phyloP scores from a whole-genome alignment of 345 rosid genomes.

The Angophora floribunda region DNA sequence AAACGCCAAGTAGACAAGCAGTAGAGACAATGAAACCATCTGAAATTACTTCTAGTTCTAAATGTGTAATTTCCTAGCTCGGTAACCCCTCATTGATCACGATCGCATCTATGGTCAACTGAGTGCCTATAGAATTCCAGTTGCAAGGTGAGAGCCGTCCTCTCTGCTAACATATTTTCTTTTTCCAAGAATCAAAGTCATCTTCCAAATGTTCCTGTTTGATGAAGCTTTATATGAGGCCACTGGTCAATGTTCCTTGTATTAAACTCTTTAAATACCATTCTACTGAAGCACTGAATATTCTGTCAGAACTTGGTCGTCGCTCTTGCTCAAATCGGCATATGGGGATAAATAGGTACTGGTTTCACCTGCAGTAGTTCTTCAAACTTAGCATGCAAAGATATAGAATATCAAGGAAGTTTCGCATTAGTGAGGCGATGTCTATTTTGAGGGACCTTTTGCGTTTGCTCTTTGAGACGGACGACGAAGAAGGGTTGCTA shows the following conservation, averaged over 20 bases:
- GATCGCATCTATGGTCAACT: background rate
- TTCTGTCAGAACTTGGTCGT: background rate
- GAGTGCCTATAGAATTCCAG: background rate
- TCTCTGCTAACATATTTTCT: background rate
- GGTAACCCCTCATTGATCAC: background rate
- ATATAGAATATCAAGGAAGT: background rate
- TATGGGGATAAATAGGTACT: background rate
- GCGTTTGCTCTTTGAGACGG: slow-evolving; percentile 76
- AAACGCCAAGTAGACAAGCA: background rate
- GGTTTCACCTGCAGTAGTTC: background rate
- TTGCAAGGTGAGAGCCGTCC: background rate
- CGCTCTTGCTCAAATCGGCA: background rate
- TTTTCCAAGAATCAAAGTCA: background rate
- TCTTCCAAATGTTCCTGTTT: background rate
- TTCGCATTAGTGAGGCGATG: background rate
- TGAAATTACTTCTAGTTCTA: background rate
- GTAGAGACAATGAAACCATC: background rate
- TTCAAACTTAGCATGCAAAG: background rate
- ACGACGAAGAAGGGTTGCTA: slow-evolving; percentile 73
- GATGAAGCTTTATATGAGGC: background rate
- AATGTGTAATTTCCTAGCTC: background rate
- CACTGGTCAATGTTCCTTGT: background rate
- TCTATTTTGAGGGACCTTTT: slow-evolving; percentile 44
- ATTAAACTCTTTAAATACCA: background rate
- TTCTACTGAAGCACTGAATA: background rate